Conservation (phyloP, 805 yeast species). For the Lipomyces kockii region DNA sequence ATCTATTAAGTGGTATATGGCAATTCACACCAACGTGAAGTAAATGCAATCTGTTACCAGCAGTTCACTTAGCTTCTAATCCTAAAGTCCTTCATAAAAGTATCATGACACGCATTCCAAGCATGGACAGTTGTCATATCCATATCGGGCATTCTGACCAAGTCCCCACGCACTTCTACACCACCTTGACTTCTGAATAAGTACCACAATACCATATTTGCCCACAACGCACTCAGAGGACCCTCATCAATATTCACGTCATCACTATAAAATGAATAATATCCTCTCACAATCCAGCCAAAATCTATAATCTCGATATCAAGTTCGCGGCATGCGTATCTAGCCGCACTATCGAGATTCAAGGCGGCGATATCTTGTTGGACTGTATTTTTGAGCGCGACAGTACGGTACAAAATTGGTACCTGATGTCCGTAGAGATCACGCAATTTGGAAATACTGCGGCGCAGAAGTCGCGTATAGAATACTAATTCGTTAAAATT, state of each 20-base stretch:
- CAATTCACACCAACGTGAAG: too few species aligned
- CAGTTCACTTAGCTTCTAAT: too few species aligned
- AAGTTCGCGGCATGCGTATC: not conserved
- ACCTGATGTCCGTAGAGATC: slow-evolving; percentile 12
- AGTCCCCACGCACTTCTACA: not conserved
- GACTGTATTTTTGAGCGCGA: not conserved
- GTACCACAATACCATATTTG: slow-evolving; percentile 15
- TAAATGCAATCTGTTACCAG: too few species aligned
- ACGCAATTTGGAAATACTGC: not conserved
- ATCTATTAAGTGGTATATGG: too few species aligned
- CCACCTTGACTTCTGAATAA: slow-evolving; percentile 17
- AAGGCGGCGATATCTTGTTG: slow-evolving; percentile 1
- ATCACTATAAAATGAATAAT: not conserved
- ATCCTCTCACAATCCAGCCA: slow-evolving; percentile 8
- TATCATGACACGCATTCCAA: not conserved
- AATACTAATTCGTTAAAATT: not conserved
- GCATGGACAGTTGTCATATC: not conserved
- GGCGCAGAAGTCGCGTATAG: slow-evolving; percentile 7
- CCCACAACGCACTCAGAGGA: slow-evolving; percentile 14
- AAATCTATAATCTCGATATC: slow-evolving; percentile 14
- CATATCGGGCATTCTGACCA: not conserved
- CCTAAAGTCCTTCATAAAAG: not conserved
- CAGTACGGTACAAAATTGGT: slow-evolving; percentile 17
- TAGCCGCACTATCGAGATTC: slow-evolving; percentile 12
- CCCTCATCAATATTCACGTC: slow-evolving; percentile 5